phyloP scores from a whole-genome alignment of 2,329 filamentous ascomycete species.

The Dissoconium aciculare region DNA sequence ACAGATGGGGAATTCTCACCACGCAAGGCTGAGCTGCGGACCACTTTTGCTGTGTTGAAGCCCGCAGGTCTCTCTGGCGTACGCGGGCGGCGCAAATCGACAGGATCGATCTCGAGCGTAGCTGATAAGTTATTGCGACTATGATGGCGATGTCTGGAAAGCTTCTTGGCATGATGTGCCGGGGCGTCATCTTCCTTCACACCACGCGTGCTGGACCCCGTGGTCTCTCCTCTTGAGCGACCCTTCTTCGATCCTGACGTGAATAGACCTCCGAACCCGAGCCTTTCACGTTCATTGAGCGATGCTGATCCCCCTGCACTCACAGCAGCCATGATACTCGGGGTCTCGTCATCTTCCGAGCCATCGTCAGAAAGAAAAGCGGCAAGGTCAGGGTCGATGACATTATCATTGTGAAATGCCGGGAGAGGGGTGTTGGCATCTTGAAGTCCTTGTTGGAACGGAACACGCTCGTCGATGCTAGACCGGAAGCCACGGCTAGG shows the following conservation, averaged over 20 bases:
- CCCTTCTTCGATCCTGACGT: conserved; percentile 57
- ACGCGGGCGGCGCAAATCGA: conserved; percentile 6
- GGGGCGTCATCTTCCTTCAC: conserved; percentile 50
- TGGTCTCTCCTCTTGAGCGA: conserved; percentile 58
- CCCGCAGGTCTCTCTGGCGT: conserved; percentile 9
- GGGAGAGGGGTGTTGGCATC: conserved; percentile 53
- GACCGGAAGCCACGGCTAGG: conserved; percentile 59
- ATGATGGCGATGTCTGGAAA: conserved; percentile 58
- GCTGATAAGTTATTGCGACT: conserved; percentile 40
- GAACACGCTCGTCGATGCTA: conserved; percentile 63
- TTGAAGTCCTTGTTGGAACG: conserved; percentile 66
- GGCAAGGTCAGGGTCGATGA: conserved; percentile 91
- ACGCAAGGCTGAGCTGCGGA: conserved; percentile 71
- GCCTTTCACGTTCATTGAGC: conserved; percentile 56
- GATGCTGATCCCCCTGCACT: conserved; percentile 34
- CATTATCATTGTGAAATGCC: conserved; percentile 96
- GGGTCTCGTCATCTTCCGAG: conserved; percentile 75
- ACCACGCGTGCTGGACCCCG: conserved; percentile 49
- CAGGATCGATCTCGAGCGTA: conserved; percentile 25
- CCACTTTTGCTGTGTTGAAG: conserved; percentile 24
- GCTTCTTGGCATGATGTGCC: conserved; percentile 46
- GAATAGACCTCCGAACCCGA: conserved; percentile 57
- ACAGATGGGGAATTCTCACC: conserved; percentile 59
- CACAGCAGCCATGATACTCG: conserved; percentile 68
- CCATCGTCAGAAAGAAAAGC: conserved; percentile 91